Percentiles rank a stretch among this genome's conserved stretches.
phyloP scores from a whole-genome alignment of 163 green algal genomes.

The Scenedesmus sp. region DNA sequence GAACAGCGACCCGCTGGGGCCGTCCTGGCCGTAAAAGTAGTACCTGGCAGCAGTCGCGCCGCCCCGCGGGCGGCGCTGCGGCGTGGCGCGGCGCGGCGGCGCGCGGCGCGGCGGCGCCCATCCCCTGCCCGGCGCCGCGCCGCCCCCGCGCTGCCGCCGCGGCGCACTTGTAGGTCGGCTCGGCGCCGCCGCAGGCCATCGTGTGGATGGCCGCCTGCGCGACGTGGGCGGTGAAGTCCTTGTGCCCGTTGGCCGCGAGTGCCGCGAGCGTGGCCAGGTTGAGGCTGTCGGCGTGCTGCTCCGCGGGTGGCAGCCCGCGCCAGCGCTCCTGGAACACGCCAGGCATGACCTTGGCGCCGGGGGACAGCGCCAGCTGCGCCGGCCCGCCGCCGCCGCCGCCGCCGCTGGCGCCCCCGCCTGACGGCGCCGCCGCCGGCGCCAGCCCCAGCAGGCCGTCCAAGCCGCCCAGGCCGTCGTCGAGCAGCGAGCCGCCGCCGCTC shows the following conservation, averaged over 20 bases:
- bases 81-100: no score
- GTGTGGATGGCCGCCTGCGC: conserved; percentile 70
- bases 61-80: no score
- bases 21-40: conserved; percentile 80
- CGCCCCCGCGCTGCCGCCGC: no score
- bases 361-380: conserved; percentile 1
- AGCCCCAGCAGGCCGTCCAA: conserved; percentile 18
- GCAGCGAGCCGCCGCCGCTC: conserved; percentile 10
- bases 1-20: conserved; percentile 48
- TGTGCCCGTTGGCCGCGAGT: conserved; percentile 68
- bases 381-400: conserved; percentile 12
- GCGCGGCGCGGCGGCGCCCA: no score
- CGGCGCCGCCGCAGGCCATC: conserved; percentile 74
- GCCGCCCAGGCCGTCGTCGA: conserved; percentile 26
- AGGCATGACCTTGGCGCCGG: conserved; percentile 20
- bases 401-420: not conserved
- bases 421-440: no score
- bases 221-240: conserved; percentile 78
- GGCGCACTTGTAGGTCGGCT: conserved; percentile 65
- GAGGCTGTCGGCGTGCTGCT: conserved; percentile 53
- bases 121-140: no score
- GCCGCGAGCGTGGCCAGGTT: conserved; percentile 52
- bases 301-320: conserved; percentile 50
- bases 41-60: conserved; percentile 68
- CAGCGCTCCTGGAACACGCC: conserved; percentile 53